Evolutionary conservation across 768 basidiomycete genomes (phyloP).

Genomic region (Tricholoma sp.): DNA sequence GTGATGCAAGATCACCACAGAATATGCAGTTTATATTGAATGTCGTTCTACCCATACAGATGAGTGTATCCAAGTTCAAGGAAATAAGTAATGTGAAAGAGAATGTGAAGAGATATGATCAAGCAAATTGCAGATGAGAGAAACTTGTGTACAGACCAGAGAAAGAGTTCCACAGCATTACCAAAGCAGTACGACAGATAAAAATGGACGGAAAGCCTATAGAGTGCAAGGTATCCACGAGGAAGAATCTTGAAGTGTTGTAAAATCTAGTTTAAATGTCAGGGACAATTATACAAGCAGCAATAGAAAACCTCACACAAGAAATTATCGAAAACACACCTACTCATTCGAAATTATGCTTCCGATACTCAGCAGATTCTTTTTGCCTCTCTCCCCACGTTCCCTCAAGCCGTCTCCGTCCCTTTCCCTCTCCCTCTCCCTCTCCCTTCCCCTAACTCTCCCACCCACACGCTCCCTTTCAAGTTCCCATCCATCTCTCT

Average conservation of each 20-base stretch:
- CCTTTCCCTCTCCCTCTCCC: constrained; percentile 7
- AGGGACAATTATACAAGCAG: not conserved
- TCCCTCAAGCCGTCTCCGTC: constrained; percentile 15
- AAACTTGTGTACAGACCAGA: not conserved
- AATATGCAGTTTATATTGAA: not conserved
- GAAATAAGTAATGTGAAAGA: not conserved
- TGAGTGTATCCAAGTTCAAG: not conserved
- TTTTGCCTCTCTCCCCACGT: constrained; percentile 37
- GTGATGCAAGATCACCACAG: not conserved
- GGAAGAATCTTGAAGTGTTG: not conserved
- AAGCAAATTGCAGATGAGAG: not conserved
- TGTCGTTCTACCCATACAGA: not conserved
- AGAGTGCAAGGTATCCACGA: no score
- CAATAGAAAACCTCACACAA: not conserved
- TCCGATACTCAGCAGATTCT: constrained; percentile 64
- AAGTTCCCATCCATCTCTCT: constrained; percentile 12
- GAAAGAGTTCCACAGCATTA: not conserved
- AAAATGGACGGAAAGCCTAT: not conserved
- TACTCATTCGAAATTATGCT: constrained; percentile 61
- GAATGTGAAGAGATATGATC: not conserved
- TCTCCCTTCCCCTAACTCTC: constrained; percentile 7
- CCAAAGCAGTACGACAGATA: not conserved
- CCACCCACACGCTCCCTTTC: constrained; percentile 9
- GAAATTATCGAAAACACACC: not conserved
- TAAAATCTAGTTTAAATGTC: not conserved